A percentile compares a stretch with the other conserved stretches of the same genome.
Evolutionary conservation across 371 early-diverging fungal genomes (phyloP).

Genomic region (Apophysomyces variabilis): DNA sequence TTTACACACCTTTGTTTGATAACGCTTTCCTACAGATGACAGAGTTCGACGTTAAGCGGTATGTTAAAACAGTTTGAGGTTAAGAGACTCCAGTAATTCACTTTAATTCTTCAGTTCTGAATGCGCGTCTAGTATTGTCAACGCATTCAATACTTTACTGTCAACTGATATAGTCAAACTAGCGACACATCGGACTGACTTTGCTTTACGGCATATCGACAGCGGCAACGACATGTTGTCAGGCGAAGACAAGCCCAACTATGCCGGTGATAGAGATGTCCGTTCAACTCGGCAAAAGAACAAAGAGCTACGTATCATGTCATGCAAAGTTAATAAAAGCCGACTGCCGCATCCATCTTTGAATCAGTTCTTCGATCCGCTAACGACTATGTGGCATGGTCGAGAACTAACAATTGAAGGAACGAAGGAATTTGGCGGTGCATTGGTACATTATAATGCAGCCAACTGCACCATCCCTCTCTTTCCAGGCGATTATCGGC

Average conservation of each 20-base stretch:
- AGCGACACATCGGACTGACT: conserved; percentile 1
- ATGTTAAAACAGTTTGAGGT: neutral
- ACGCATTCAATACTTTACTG: neutral
- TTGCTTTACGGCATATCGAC: conserved; percentile 3
- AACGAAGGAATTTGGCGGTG: neutral
- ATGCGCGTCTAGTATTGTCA: conserved; percentile 3
- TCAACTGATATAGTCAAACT: neutral
- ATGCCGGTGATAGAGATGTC: neutral
- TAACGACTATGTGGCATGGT: conserved; percentile 14
- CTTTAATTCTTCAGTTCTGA: neutral
- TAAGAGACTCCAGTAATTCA: neutral
- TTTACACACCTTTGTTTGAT: conserved; percentile 1
- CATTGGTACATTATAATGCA: no score
- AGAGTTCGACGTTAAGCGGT: neutral
- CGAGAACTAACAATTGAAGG: neutral
- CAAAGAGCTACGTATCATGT: neutral
- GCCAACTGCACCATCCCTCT: no score
- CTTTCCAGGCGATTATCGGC: no score
- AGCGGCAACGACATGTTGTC: neutral
- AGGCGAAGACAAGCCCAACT: neutral
- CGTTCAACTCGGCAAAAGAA: neutral
- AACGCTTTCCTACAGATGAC: neutral
- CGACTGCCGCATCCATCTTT: conserved; percentile 14
- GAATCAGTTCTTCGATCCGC: conserved; percentile 13
- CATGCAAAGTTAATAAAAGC: neutral